Evolutionary conservation across 805 yeast species (phyloP).

Genomic region (Yamadazyma tumulicola): DNA sequence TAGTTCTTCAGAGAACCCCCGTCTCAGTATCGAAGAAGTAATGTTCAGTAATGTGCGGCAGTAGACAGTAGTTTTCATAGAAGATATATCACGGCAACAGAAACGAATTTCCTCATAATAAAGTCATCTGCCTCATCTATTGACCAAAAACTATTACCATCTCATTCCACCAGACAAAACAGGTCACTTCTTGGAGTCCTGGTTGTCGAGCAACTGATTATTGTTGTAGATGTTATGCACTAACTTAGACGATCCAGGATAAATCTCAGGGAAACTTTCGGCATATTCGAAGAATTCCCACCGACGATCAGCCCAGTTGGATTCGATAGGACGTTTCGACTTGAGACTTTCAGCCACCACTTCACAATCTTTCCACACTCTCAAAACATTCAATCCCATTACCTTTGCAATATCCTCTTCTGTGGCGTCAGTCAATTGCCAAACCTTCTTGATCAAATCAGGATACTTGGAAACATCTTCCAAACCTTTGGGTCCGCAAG

Average conservation of each 20-base stretch:
- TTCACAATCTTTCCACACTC: conserved; percentile 47
- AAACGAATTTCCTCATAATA: too few relatives aligned
- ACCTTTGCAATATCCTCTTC: conserved; percentile 42
- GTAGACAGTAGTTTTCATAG: too few relatives aligned
- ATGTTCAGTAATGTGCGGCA: too few relatives aligned
- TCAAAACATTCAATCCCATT: conserved; percentile 44
- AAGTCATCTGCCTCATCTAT: too few relatives aligned
- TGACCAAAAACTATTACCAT: too few relatives aligned
- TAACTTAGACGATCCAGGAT: conserved; percentile 14
- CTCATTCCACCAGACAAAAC: too few relatives aligned
- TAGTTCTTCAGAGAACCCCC: too few relatives aligned
- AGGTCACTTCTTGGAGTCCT: too few relatives aligned
- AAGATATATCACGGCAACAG: too few relatives aligned
- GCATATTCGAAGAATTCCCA: conserved; percentile 39
- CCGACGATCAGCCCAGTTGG: conserved; percentile 39
- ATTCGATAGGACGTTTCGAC: conserved; percentile 25
- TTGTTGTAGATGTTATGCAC: neutral
- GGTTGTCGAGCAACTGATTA: neutral
- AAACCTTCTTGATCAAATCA: conserved; percentile 31
- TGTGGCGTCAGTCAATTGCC: conserved; percentile 33
- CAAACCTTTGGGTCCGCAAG: conserved; percentile 45
- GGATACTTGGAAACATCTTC: conserved; percentile 57
- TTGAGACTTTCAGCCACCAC: conserved; percentile 16
- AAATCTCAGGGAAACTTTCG: conserved; percentile 35
- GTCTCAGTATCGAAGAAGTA: too few relatives aligned